These are phyloP conservation scores for Flaveria bidentis DNA, from an alignment of 129 eudicot genomes.

Conservation along the genomic window DNA sequence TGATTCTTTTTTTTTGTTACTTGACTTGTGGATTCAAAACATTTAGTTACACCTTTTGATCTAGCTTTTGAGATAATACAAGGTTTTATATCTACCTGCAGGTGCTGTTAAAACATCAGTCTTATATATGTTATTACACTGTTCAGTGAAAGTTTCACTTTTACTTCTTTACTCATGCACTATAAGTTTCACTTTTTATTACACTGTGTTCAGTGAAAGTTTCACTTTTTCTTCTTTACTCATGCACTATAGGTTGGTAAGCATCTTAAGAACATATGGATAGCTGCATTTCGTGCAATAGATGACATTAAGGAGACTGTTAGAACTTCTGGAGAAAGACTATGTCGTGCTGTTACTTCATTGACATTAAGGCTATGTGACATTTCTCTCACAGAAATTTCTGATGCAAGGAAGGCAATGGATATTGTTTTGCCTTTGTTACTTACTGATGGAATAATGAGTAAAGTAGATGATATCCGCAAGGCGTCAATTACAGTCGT, in stretches of 20 bases:
- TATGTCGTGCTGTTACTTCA: slow-evolving; percentile 79
- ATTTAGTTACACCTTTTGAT: not conserved
- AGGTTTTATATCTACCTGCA: slow-evolving; percentile 15
- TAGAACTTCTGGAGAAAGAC: slow-evolving; percentile 80
- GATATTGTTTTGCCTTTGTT: slow-evolving; percentile 79
- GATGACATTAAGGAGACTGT: slow-evolving; percentile 99
- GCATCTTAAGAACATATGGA: slow-evolving; percentile 80
- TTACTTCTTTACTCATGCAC: not conserved
- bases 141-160: not conserved
- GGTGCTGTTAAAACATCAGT: slow-evolving; percentile 11
- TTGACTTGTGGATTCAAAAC: not conserved
- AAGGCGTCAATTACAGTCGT: slow-evolving; percentile 86
- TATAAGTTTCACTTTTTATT: slow-evolving; percentile 43
- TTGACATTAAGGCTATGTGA: slow-evolving; percentile 88
- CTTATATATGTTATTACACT: not conserved
- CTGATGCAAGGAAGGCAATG: slow-evolving; percentile 81
- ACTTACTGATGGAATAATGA: slow-evolving; percentile 93
- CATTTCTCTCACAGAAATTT: slow-evolving; percentile 71
- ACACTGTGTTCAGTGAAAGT: not conserved
- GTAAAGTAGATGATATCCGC: slow-evolving; percentile 93
- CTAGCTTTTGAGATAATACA: not conserved
- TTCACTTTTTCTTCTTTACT: not conserved
- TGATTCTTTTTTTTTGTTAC: slow-evolving; percentile 1
- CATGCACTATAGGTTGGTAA: slow-evolving; percentile 61
- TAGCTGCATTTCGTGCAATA: slow-evolving; percentile 91